Conservation (phyloP, 129 eudicot species). For the Sambucus nigra region DNA sequence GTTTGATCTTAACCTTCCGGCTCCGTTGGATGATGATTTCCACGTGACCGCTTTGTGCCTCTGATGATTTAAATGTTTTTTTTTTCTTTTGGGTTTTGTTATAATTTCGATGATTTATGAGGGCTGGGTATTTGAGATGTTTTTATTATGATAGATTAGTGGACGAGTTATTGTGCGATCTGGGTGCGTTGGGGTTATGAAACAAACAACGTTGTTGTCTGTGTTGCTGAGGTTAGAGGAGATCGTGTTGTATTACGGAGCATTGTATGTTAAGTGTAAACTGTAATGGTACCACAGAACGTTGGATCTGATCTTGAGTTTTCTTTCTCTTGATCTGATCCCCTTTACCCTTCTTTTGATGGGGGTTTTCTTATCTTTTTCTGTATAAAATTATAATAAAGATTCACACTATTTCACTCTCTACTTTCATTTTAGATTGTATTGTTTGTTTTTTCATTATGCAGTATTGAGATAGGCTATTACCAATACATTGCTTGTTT, state of each 20-base stretch:
- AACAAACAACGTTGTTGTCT: slow-evolving; percentile 3
- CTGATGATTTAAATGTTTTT: slow-evolving; percentile 27
- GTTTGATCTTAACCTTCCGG: slow-evolving; percentile 48
- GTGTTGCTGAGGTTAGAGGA: slow-evolving; percentile 8
- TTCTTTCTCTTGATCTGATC: slow-evolving; percentile 11
- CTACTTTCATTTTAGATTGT: not conserved
- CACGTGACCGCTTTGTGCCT: slow-evolving; percentile 13
- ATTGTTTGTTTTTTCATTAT: too few relatives aligned
- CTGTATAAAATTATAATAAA: slow-evolving; percentile 10
- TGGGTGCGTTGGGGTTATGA: slow-evolving; percentile 3
- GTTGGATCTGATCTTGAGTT: slow-evolving; percentile 16
- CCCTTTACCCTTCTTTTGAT: not conserved
- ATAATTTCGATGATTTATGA: slow-evolving; percentile 7
- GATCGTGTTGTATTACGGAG: slow-evolving; percentile 6
- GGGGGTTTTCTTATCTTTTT: not conserved
- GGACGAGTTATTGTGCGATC: not conserved
- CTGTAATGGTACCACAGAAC: slow-evolving; percentile 16
- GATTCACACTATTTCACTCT: not conserved
- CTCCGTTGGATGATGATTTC: slow-evolving; percentile 36
- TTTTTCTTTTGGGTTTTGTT: slow-evolving; percentile 22
- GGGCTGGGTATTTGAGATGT: slow-evolving; percentile 1
- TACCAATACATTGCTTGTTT: too few relatives aligned
- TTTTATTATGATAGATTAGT: slow-evolving; percentile 5
- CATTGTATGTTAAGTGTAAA: slow-evolving; percentile 18
- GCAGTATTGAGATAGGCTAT: too few relatives aligned